Base-by-base conservation (phyloP, 164 flowering plant species). In the Annona cherimola region DNA sequence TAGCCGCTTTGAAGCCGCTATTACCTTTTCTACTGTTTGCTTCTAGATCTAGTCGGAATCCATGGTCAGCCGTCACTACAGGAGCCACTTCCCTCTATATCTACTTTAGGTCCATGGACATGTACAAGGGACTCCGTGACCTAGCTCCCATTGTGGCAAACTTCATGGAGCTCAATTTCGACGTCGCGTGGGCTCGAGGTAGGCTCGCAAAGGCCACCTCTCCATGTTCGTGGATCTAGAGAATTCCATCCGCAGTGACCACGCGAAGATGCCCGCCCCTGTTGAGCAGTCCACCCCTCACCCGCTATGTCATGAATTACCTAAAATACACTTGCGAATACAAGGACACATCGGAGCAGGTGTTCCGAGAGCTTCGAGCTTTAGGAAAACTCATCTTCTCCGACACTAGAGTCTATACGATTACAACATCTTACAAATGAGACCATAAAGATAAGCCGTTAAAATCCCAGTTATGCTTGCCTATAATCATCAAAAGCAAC, bases 251-350 rank as follows among this genome's bases (percentile, higher is more conserved):
- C 84, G 82, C 71, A 66, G 76, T 14, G 98, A 95, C 57, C 68
- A 66, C 0, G 86, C 83, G 2, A 84, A 77, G 63, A 88, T 85
- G 0, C 92, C 97, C 0, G 98, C 93, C 3, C 89, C 99, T 0
- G 81, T 88, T 5, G 99, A 98, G 92, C 91, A 0, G 92, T 93
- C 42, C 99, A 95, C 57, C 99, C 0, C 66, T 92, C 35, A 89
- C 97, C 1, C 85, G 94, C 16, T 94, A 89, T 88, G 86, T 82
- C 2, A 84, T 94, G 89, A 94, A 94, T 71, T 94, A 86, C 67
- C 76, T 94, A 2, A 87, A 84, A 55, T 82, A 78, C 62, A 84
- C 92, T 0, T 86, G 94, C 68, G 97, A 90, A 78, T 92, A 88
- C 77, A 88, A 84, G 40, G 87, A 84, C 35, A 88, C 96, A 0